Evolutionary conservation across 768 basidiomycete genomes (phyloP).

Genomic region (Mycena albidolilacea): DNA sequence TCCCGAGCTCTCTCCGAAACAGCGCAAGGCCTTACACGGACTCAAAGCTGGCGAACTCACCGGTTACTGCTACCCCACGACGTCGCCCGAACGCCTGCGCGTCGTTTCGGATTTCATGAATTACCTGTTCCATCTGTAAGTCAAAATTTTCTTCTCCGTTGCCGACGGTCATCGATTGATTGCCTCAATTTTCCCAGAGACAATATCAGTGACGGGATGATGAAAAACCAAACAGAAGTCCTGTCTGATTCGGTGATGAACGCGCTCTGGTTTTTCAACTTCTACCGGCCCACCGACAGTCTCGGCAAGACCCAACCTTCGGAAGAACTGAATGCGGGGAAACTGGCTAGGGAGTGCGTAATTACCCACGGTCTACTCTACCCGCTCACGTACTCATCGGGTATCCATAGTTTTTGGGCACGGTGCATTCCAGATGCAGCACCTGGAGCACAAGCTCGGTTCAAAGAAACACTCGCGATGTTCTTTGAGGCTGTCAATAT

Average conservation of each 20-base stretch:
- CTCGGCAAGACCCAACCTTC: slow-evolving; percentile 54
- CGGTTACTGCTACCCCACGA: slow-evolving; percentile 73
- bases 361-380: slow-evolving; percentile 15
- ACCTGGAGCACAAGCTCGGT: slow-evolving; percentile 74
- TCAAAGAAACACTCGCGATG: slow-evolving; percentile 76
- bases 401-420: slow-evolving; percentile 71
- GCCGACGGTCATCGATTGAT: slow-evolving; percentile 34
- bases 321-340: slow-evolving; percentile 69
- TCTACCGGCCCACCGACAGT: slow-evolving; percentile 63
- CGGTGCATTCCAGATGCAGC: slow-evolving; percentile 72
- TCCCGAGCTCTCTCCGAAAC: slow-evolving; percentile 60
- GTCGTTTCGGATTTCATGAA: slow-evolving; percentile 80
- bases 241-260: slow-evolving; percentile 81
- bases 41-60: slow-evolving; percentile 78
- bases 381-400: slow-evolving; percentile 23
- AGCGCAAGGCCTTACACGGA: slow-evolving; percentile 65
- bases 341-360: slow-evolving; percentile 78
- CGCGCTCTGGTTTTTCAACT: slow-evolving; percentile 70
- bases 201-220: slow-evolving; percentile 86
- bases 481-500: slow-evolving; percentile 80
- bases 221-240: slow-evolving; percentile 70
- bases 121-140: slow-evolving; percentile 69
- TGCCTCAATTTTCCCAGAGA: slow-evolving; percentile 56
- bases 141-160: slow-evolving; percentile 30
- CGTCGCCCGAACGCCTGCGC: slow-evolving; percentile 70